Base-by-base conservation (phyloP, 331 rosid genomes). In the Quercus phellos region DNA sequence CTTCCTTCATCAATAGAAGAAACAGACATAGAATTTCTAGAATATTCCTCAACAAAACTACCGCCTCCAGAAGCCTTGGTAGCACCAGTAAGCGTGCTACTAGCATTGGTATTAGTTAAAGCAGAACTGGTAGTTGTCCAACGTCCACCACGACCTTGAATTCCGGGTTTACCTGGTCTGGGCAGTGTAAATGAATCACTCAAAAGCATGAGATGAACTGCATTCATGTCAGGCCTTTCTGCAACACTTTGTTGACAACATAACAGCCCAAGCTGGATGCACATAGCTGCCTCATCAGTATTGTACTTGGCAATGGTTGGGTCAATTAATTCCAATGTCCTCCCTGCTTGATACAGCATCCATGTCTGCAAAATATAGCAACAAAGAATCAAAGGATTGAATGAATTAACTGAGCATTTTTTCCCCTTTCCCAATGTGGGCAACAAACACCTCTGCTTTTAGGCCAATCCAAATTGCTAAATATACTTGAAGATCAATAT, bases 151-250 rank as follows among this genome's bases (percentile, higher is more conserved):
- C 98, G 97, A 70, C 98, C 98, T 7, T 88, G 92, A 72, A 90
- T 59, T 77, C 92, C 97, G 0, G 97, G 98, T 81, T 71, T 92
- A 42, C 92, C 88, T 13, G 98, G 97, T 66, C 80, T 77, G 0
- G 97, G 94, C 83, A 94, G 69, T 0, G 92, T 92, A 77, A 92
- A 94, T 2, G 97, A 89, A 64, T 92, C 93, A 53, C 97, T 90
- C 6, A 94, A 92, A 55, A 94, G 81, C 92, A 94, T 89, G 77
- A 94, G 96, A 79, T 90, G 87, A 79, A 92, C 86, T n/a, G 89
- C 22, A 50, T 87, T 94, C 98, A 94, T 92, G 81, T 94, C 96
- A 4, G 97, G 98, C 81, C 98, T 78, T 1, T 94, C 93, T 5
- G 64, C 43, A 75, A 85, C 4, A 43, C 63, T 85, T 21, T 94